Evolutionary conservation across 768 basidiomycete genomes (phyloP).

Genomic region (Naganishia randhawae): DNA sequence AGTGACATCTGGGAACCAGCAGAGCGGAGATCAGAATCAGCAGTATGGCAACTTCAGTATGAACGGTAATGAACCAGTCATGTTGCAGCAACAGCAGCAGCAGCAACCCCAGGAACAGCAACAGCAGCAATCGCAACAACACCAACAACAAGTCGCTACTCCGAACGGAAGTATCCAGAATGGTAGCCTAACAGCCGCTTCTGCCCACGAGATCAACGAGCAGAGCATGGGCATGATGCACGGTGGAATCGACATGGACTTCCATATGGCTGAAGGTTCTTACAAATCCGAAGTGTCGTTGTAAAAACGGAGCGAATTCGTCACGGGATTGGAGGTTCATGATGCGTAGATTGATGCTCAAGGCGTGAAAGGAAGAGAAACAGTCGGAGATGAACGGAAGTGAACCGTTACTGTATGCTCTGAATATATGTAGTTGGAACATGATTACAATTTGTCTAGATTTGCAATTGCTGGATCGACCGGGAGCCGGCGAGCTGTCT

Average conservation of each 20-base stretch:
- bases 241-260: constrained; percentile 31
- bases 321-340: neutral
- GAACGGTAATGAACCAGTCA: neutral
- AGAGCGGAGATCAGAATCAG: constrained; percentile 2
- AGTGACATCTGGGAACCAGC: neutral
- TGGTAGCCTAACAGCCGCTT: constrained; percentile 13
- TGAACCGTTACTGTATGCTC: neutral
- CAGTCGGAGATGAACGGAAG: neutral
- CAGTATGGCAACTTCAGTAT: constrained; percentile 11
- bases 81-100: neutral
- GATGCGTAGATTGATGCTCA: neutral
- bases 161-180: neutral
- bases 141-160: neutral
- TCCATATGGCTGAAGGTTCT: constrained; percentile 18
- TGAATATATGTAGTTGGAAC: constrained; percentile 12
- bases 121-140: neutral
- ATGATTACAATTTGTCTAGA: constrained; percentile 7
- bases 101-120: too few relatives aligned
- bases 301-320: neutral
- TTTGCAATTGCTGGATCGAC: neutral
- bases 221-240: constrained; percentile 31
- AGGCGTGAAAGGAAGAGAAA: neutral
- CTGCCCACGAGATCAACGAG: constrained; percentile 24
- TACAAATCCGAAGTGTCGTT: neutral
- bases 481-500: neutral